Conservation (phyloP, 257 asterid species). For the Striga asiatica region DNA sequence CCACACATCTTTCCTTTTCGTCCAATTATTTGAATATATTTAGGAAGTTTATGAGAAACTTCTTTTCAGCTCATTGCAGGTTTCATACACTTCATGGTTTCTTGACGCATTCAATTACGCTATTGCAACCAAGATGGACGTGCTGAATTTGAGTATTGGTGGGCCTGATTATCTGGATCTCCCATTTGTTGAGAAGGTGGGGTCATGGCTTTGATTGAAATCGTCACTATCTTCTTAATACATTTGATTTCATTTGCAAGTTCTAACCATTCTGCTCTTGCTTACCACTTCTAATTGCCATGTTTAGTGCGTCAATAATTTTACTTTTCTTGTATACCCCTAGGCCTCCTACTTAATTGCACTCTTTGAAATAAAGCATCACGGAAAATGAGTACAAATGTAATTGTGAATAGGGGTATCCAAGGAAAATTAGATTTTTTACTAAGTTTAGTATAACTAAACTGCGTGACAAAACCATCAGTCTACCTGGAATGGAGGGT, state of each 20-base stretch:
- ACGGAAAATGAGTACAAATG: too few species aligned
- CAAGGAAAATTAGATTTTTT: too few species aligned
- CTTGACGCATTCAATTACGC: slow-evolving; percentile 99
- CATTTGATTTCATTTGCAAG: not conserved
- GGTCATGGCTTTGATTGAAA: slow-evolving; percentile 3
- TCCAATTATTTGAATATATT: slow-evolving; percentile 16
- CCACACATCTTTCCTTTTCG: slow-evolving; percentile 1
- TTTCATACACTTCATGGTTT: slow-evolving; percentile 97
- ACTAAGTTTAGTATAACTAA: too few species aligned
- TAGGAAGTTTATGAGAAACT: slow-evolving; percentile 67
- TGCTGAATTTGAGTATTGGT: slow-evolving; percentile 95
- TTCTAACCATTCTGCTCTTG: not conserved
- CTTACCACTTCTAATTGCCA: not conserved
- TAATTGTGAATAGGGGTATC: too few species aligned
- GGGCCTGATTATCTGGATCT: slow-evolving; percentile 96
- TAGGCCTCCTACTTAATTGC: too few species aligned
- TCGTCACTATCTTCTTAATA: not conserved
- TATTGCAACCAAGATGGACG: slow-evolving; percentile 91
- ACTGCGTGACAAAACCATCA: too few species aligned
- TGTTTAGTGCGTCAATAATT: not conserved
- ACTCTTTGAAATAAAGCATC: too few species aligned
- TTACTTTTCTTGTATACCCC: not conserved
- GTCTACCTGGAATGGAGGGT: too few species aligned
- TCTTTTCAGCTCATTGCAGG: slow-evolving; percentile 96
- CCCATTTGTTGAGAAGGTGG: slow-evolving; percentile 88